Conservation (phyloP, 75 land plant species). For the Sequoia sempervirens region DNA sequence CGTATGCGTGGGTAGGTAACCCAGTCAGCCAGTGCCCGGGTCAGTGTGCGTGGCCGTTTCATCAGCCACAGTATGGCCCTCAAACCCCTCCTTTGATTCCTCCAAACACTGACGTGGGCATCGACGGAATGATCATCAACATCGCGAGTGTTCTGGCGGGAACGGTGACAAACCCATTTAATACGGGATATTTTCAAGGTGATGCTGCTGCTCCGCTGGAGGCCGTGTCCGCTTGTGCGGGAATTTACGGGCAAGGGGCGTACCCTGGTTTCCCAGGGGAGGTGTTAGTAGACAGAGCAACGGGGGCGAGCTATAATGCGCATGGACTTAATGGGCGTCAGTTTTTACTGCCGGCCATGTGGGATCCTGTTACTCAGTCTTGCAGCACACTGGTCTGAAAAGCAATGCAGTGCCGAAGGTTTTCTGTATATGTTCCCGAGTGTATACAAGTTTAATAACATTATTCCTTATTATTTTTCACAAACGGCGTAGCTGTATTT, state of each 20-base stretch:
- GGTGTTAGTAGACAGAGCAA: conserved; percentile 15
- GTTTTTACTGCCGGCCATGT: conserved; percentile 38
- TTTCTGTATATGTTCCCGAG: no score
- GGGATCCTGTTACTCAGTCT: conserved; percentile 18
- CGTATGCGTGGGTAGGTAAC: neutral
- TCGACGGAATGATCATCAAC: neutral
- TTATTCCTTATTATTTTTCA: no score
- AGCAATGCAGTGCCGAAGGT: neutral
- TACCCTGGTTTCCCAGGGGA: conserved; percentile 32
- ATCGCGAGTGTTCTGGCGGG: neutral
- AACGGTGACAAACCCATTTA: neutral
- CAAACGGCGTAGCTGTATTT: no score
- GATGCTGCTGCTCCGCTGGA: conserved; percentile 26
- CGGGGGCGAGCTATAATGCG: conserved; percentile 42
- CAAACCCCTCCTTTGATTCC: neutral
- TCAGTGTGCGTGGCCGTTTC: neutral
- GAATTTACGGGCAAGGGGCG: conserved; percentile 28
- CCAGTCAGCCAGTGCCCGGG: neutral
- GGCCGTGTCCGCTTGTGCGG: conserved; percentile 40
- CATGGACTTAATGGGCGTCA: conserved; percentile 27
- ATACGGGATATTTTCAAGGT: conserved; percentile 16
- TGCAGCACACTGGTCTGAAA: conserved; percentile 15
- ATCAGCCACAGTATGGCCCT: neutral
- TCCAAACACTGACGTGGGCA: neutral
- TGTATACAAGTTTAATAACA: no score